A percentile compares a stretch with the other conserved stretches of the same genome.
Evolutionary conservation across 1,139 yeast genomes (phyloP).

Genomic region (Candida sp.): DNA sequence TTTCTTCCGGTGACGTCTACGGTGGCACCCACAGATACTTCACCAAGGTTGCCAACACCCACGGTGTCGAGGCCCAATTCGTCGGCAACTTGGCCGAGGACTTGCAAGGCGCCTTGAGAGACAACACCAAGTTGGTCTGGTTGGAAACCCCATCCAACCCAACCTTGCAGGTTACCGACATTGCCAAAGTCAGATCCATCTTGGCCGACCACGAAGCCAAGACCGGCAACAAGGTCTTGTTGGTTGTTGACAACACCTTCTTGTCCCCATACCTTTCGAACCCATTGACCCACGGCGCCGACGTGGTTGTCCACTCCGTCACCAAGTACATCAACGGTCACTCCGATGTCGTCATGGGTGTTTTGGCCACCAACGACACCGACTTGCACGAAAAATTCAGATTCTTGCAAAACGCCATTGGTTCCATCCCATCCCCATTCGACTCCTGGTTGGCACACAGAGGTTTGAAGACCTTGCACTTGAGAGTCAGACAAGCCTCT

Average conservation of each 20-base stretch:
- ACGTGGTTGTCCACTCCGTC: conserved; percentile 86
- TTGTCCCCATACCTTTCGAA: conserved; percentile 91
- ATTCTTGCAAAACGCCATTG: conserved; percentile 87
- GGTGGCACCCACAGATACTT: conserved; percentile 95
- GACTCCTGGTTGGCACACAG: conserved; percentile 95
- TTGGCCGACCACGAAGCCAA: conserved; percentile 51
- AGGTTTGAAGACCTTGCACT: conserved; percentile 86
- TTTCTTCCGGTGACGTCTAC: conserved; percentile 88
- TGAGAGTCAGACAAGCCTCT: conserved; percentile 77
- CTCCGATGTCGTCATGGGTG: conserved; percentile 91
- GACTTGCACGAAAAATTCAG: conserved; percentile 65
- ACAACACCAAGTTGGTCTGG: conserved; percentile 82
- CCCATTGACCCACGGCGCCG: conserved; percentile 86
- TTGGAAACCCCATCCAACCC: conserved; percentile 92
- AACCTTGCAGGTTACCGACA: conserved; percentile 78
- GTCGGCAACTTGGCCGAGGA: conserved; percentile 68
- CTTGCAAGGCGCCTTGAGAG: conserved; percentile 56
- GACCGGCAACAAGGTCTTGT: conserved; percentile 52
- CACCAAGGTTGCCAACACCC: conserved; percentile 83
- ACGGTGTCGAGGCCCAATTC: conserved; percentile 75
- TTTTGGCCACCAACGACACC: conserved; percentile 71
- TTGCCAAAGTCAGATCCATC: conserved; percentile 58
- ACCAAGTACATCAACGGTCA: conserved; percentile 94
- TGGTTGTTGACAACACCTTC: conserved; percentile 94
- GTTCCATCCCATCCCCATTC: conserved; percentile 89